A percentile compares a stretch with the other conserved stretches of the same genome.
Conservation (phyloP, 495 filamentous ascomycete genomes). For the Neurospora sp. region DNA sequence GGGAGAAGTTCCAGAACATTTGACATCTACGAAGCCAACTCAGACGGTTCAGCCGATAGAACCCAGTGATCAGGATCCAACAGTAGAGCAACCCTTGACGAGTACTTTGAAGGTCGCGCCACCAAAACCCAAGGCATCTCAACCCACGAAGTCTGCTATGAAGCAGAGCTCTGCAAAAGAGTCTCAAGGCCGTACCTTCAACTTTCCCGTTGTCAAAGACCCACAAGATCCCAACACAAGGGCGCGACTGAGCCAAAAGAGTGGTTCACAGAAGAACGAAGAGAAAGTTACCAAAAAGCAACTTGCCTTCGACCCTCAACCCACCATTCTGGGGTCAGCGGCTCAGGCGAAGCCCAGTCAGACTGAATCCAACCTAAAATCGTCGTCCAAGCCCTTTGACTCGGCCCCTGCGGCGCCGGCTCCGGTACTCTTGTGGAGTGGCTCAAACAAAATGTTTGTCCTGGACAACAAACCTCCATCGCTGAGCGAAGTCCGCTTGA, state of each 20-base stretch:
- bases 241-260: conserved; percentile 59
- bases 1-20: neutral
- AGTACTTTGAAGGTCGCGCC: neutral
- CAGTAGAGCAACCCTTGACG: neutral
- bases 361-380: neutral
- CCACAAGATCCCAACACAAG: conserved; percentile 55
- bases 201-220: conserved; percentile 74
- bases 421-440: conserved; percentile 10
- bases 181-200: conserved; percentile 33
- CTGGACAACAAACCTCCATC: conserved; percentile 29
- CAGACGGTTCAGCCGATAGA: neutral
- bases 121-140: conserved; percentile 8
- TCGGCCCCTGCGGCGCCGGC: neutral
- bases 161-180: conserved; percentile 12
- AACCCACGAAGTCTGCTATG: conserved; percentile 8
- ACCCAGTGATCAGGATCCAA: too few species aligned
- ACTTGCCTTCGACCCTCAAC: conserved; percentile 25
- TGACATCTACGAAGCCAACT: neutral
- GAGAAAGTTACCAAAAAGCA: conserved; percentile 26
- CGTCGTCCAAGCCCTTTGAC: neutral
- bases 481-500: conserved; percentile 28
- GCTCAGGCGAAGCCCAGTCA: conserved; percentile 4
- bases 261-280: conserved; percentile 32
- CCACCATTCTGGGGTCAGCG: conserved; percentile 5
- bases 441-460: conserved; percentile 16